Percentiles rank a stretch among this genome's conserved stretches.
These are phyloP conservation scores for Curvularia hawaiiensis DNA, from an alignment of 2,329 filamentous ascomycete species.

Conservation along the genomic window DNA sequence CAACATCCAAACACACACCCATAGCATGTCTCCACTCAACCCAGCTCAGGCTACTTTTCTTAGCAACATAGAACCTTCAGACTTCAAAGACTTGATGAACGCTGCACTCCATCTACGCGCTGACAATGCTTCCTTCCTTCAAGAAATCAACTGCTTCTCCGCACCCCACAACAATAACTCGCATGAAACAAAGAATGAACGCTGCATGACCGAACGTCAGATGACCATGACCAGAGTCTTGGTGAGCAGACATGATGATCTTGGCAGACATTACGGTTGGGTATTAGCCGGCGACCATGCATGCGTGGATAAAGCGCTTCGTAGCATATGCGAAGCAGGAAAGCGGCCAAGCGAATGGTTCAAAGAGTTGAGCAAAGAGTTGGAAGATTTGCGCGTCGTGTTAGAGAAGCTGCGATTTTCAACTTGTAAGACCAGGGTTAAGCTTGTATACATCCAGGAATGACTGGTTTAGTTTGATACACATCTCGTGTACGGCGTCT, in stretches of 20 bases:
- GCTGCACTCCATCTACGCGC: background rate
- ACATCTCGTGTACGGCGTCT: background rate
- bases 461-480: background rate
- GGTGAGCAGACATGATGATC: background rate
- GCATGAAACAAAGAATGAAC: too few relatives aligned
- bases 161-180: background rate
- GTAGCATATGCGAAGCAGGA: background rate
- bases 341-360: slow-evolving; percentile 1
- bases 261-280: slow-evolving; percentile 16
- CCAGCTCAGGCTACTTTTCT: background rate
- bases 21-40: background rate
- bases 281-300: slow-evolving; percentile 10
- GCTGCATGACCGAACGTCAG: too few relatives aligned
- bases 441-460: background rate
- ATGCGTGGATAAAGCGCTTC: background rate
- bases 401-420: background rate
- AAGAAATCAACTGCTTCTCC: background rate
- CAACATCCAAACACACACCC: background rate
- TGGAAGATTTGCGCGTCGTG: background rate
- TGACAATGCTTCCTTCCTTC: background rate
- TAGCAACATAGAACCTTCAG: background rate
- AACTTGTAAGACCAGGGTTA: background rate
- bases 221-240: background rate
- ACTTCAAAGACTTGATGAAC: background rate
- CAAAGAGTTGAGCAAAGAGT: background rate